Percentiles rank a stretch among this genome's conserved stretches.
These are phyloP conservation scores for Ormosia emarginata DNA, from an alignment of 306 rosid species.

Conservation along the genomic window DNA sequence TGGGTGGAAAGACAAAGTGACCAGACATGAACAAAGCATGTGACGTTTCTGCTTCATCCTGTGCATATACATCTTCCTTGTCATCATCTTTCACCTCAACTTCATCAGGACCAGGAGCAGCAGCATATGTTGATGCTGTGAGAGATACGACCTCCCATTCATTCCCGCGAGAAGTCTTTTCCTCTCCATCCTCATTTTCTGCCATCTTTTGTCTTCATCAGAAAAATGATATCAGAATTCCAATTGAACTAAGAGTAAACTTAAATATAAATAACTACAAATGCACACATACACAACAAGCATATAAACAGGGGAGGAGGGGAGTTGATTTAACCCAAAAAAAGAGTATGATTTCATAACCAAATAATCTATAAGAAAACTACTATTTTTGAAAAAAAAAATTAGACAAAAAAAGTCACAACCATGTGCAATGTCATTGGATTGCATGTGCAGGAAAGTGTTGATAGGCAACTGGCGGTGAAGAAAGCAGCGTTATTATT, in stretches of 20 bases:
- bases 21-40: constrained; percentile 75
- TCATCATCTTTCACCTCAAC: constrained; percentile 53
- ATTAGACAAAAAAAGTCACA: background rate
- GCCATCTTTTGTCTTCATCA: constrained; percentile 58
- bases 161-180: constrained; percentile 64
- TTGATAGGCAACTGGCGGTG: background rate
- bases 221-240: constrained; percentile 22
- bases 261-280: background rate
- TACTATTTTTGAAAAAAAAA: background rate
- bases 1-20: constrained; percentile 91
- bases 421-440: background rate
- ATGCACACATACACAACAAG: background rate
- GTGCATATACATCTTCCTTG: constrained; percentile 27
- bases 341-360: background rate
- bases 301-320: background rate
- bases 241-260: constrained; percentile 11
- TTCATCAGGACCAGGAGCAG: constrained; percentile 70
- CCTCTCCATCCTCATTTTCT: constrained; percentile 64
- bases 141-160: constrained; percentile 99
- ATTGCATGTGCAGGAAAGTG: background rate
- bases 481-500: background rate
- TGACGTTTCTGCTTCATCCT: constrained; percentile 71
- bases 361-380: background rate
- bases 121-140: constrained; percentile 89
- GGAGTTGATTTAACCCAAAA: background rate